Conservation (phyloP, 306 rosid genomes). For the Herpetospermum pedunculosum region DNA sequence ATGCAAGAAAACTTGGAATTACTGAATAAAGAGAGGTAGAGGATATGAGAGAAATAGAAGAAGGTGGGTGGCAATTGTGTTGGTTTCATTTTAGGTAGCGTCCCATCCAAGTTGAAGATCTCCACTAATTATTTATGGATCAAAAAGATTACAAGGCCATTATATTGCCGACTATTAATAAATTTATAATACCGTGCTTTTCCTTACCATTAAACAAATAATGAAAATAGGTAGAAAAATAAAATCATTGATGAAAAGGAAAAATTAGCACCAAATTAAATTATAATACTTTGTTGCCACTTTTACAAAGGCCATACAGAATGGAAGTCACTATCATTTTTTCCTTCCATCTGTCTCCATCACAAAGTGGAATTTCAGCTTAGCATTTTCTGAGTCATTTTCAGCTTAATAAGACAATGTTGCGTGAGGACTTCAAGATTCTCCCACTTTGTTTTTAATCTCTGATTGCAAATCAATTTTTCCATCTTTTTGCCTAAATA, state of each 20-base stretch:
- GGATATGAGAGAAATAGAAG: neutral
- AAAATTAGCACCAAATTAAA: neutral
- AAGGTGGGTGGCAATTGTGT: neutral
- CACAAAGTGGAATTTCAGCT: slow-evolving; percentile 4
- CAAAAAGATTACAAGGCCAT: neutral
- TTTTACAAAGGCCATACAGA: neutral
- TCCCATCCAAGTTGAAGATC: neutral
- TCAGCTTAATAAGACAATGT: neutral
- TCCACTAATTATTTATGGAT: slow-evolving; percentile 2
- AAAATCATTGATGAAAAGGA: neutral
- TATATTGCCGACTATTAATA: neutral
- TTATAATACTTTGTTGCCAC: neutral
- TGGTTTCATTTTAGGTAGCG: neutral
- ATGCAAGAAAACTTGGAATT: neutral
- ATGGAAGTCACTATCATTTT: neutral
- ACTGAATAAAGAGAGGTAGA: neutral
- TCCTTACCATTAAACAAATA: neutral
- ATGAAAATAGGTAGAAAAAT: neutral
- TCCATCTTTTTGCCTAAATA: neutral
- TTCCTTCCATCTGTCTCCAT: slow-evolving; percentile 7
- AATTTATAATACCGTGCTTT: neutral
- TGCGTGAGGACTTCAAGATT: neutral
- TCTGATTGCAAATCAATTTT: neutral
- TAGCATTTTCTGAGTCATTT: neutral
- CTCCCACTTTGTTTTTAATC: neutral